phyloP scores from a whole-genome alignment of 2,329 filamentous ascomycete species.

The Ceratocystis albifundus region DNA sequence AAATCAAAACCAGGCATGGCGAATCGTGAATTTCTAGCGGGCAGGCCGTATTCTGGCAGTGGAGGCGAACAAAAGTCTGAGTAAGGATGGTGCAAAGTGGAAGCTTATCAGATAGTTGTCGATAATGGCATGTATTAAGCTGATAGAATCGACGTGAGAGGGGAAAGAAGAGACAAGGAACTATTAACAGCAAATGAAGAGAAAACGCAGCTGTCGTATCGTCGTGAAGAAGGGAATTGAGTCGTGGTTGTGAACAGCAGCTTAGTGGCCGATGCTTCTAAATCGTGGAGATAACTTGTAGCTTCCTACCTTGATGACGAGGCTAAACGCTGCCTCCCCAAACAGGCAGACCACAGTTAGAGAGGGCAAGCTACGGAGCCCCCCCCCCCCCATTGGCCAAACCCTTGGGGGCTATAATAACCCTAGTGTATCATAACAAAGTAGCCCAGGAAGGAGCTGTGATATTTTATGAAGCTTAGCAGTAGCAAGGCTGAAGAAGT shows the following conservation, averaged over 20 bases:
- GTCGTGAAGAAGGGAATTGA: constrained; percentile 21
- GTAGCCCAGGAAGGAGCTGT: too few species aligned
- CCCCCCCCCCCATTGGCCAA: neutral
- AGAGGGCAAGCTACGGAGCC: constrained; percentile 8
- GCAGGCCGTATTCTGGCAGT: neutral
- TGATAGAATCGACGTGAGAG: neutral
- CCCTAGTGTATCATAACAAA: neutral
- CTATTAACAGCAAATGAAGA: constrained; percentile 2
- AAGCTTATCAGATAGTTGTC: neutral
- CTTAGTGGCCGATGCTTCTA: neutral
- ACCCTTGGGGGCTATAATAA: neutral
- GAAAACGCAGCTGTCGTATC: neutral
- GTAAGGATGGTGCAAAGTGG: constrained; percentile 21
- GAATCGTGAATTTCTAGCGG: constrained; percentile 24
- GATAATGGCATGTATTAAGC: constrained; percentile 7
- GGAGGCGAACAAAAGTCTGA: constrained; percentile 24
- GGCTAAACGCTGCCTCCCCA: constrained; percentile 42
- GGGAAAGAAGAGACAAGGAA: constrained; percentile 1
- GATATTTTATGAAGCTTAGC: too few species aligned
- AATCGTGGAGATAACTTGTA: neutral
- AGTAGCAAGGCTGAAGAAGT: neutral
- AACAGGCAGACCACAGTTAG: constrained; percentile 8
- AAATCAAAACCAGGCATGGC: constrained; percentile 97
- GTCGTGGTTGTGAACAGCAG: constrained; percentile 23
- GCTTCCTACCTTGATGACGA: constrained; percentile 40